phyloP scores from a whole-genome alignment of 176 grass and related monocot genomes.

The Coix lacrymajobi region DNA sequence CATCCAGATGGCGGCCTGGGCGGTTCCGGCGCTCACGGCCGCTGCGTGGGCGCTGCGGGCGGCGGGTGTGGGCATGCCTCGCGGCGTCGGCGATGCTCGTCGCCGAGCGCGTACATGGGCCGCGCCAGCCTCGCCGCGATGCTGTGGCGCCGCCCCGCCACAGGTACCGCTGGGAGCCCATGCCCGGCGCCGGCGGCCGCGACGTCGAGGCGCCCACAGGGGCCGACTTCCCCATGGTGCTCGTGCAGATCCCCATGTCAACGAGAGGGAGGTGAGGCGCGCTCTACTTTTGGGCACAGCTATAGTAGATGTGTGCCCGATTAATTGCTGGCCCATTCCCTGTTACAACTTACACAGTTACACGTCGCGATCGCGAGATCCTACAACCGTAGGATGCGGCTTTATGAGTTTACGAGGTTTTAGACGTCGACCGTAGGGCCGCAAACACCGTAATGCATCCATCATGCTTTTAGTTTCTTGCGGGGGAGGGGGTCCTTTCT shows the following conservation, averaged over 20 bases:
- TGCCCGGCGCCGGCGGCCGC: constrained; percentile 8
- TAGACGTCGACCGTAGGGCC: neutral
- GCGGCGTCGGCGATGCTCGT: constrained; percentile 79
- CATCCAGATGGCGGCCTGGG: neutral
- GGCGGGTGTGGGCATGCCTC: constrained; percentile 66
- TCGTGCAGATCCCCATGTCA: constrained; percentile 98
- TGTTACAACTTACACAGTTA: too few species aligned
- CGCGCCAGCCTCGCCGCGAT: constrained; percentile 35
- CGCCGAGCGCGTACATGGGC: constrained; percentile 69
- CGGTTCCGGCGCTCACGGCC: constrained; percentile 16
- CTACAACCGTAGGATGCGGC: neutral
- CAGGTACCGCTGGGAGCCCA: constrained; percentile 63
- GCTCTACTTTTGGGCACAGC: too few species aligned
- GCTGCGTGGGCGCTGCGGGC: constrained; percentile 31
- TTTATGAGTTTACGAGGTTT: neutral
- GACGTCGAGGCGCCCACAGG: constrained; percentile 12
- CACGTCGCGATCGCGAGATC: neutral
- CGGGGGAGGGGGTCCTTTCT: neutral
- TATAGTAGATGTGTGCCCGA: too few species aligned
- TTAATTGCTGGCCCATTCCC: neutral
- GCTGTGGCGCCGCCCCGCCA: constrained; percentile 27
- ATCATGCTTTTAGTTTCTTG: neutral
- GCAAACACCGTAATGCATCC: neutral
- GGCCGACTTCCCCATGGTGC: constrained; percentile 58
- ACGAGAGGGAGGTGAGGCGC: constrained; percentile 66